Percentiles rank a stretch among this genome's conserved stretches.
Conservation (phyloP, 768 basidiomycete genomes). For the Pisolithus microcarpus region DNA sequence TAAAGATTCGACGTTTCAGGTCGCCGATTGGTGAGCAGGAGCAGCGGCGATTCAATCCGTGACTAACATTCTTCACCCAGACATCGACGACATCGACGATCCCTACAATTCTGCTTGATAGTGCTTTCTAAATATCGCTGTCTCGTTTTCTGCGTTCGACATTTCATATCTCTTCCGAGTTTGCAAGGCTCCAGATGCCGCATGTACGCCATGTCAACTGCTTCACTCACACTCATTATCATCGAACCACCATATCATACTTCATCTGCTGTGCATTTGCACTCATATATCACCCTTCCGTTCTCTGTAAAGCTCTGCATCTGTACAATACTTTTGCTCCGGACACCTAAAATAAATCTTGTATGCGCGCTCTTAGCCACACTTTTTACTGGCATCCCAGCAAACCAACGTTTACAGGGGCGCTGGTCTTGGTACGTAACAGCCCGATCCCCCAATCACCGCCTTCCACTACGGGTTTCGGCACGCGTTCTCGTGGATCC, state of each 20-base stretch:
- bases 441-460: slow-evolving; percentile 20
- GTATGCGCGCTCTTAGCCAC: neutral
- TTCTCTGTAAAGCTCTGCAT: neutral
- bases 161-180: neutral
- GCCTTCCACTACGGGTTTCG: slow-evolving; percentile 36
- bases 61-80: slow-evolving; percentile 15
- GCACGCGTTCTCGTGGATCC: slow-evolving; percentile 47
- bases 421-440: slow-evolving; percentile 2
- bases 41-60: neutral
- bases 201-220: neutral
- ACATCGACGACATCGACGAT: slow-evolving; percentile 24
- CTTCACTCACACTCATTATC: neutral
- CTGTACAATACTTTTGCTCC: neutral
- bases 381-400: neutral
- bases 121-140: neutral
- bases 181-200: neutral
- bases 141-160: neutral
- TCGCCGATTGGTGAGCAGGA: slow-evolving; percentile 25
- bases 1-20: slow-evolving; percentile 23
- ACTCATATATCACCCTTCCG: neutral
- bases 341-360: neutral
- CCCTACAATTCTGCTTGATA: neutral
- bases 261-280: slow-evolving; percentile 2
- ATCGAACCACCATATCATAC: slow-evolving; percentile 3
- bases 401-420: neutral